Percentiles rank a stretch among this genome's conserved stretches.
Evolutionary conservation across 768 basidiomycete species (phyloP).

Genomic region (Chalciporus chontae): DNA sequence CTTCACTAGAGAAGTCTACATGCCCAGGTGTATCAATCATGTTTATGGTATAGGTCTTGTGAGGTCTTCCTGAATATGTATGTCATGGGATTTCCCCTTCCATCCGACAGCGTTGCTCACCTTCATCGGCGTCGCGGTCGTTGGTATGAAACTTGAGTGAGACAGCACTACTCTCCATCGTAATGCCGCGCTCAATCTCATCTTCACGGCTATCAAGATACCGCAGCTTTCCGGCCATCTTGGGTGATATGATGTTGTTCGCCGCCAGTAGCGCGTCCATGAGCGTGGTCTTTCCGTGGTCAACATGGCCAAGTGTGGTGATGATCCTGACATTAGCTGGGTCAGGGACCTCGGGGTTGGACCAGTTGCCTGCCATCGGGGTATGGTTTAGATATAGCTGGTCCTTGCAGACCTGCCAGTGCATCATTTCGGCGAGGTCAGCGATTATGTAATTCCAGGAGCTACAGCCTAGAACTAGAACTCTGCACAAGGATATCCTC

Average conservation of each 20-base stretch:
- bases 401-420: too few species aligned
- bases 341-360: conserved; percentile 20
- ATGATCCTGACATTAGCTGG: conserved; percentile 65
- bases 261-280: conserved; percentile 95
- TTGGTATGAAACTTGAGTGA: conserved; percentile 84
- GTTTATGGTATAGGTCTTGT: conserved; percentile 80
- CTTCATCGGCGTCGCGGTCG: conserved; percentile 50
- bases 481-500: too few species aligned
- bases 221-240: conserved; percentile 94
- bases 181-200: conserved; percentile 96
- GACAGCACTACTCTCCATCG: conserved; percentile 97
- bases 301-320: conserved; percentile 86
- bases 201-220: conserved; percentile 96
- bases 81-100: conserved; percentile 27
- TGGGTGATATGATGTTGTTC: conserved; percentile 93
- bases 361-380: conserved; percentile 20
- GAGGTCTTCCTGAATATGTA: conserved; percentile 46
- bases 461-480: too few species aligned
- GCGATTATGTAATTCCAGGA: background rate
- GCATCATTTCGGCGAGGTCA: background rate
- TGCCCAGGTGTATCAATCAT: conserved; percentile 99
- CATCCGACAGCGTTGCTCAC: conserved; percentile 40
- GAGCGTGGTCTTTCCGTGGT: conserved; percentile 94
- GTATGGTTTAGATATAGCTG: conserved; percentile 3
- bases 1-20: conserved; percentile 97